phyloP scores from a whole-genome alignment of 1,284 basidiomycete genomes.

The Papiliotrema terrestris region DNA sequence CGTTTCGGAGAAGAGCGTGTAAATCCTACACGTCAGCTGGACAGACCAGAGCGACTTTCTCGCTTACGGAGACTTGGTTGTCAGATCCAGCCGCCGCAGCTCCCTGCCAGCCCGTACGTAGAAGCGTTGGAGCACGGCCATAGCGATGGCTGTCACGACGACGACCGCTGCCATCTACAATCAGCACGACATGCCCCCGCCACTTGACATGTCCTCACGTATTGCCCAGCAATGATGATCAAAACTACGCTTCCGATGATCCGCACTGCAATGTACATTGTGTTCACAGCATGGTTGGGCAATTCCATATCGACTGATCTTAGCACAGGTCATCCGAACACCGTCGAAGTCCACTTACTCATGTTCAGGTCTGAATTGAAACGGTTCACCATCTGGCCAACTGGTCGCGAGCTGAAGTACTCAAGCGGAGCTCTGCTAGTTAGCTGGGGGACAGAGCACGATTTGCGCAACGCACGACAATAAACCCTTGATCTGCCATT shows the following conservation, averaged over 20 bases:
- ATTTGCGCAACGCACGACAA: slow-evolving; percentile 3
- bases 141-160: slow-evolving; percentile 1
- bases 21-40: slow-evolving; percentile 8
- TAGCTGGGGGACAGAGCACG: too few relatives aligned
- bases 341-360: too few relatives aligned
- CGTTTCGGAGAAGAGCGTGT: slow-evolving; percentile 21
- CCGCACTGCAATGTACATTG: slow-evolving; percentile 7
- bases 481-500: slow-evolving; percentile 13
- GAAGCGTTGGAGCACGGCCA: slow-evolving; percentile 18
- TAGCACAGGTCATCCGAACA: background rate
- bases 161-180: slow-evolving; percentile 17
- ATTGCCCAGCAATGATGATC: slow-evolving; percentile 14
- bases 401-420: slow-evolving; percentile 8
- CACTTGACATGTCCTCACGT: slow-evolving; percentile 5
- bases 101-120: slow-evolving; percentile 18
- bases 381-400: slow-evolving; percentile 19
- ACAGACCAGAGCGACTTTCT: background rate
- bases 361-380: slow-evolving; percentile 21
- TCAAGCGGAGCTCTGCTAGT: slow-evolving; percentile 4
- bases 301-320: slow-evolving; percentile 15
- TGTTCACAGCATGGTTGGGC: slow-evolving; percentile 16
- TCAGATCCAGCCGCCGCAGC: slow-evolving; percentile 18
- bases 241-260: slow-evolving; percentile 10
- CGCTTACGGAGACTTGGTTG: slow-evolving; percentile 16
- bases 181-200: background rate